Base-by-base conservation (phyloP, 345 rosid species). In the Alliaria petiolata region DNA sequence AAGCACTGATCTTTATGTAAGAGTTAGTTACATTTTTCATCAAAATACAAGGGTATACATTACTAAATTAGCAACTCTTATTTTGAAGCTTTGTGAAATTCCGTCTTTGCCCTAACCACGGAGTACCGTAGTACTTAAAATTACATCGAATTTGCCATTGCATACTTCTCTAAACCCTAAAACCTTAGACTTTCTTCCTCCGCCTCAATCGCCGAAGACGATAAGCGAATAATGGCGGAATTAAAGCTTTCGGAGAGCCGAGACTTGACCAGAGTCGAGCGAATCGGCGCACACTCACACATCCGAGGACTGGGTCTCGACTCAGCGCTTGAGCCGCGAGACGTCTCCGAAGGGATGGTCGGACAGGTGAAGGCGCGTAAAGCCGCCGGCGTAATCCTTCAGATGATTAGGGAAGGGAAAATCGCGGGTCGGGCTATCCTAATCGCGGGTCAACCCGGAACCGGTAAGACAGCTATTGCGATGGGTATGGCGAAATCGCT, bases 401-500 rank as follows among this genome's bases (percentile, higher is more conserved):
- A 93, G 61, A 93, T 93, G 96, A 93, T 93, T 31, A 89, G 79
- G 65, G 96, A 89, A 28, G 96, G 97, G 0, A 89, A 84, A 77
- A 91, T 91, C 15, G 96, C 97, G 0, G 98, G 97, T 3, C 86
- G 96, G 12, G 97, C 96, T 2, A 87, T 93, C 43, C 89, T 93
- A 13, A 80, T 91, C 0, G 98, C 96, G 3, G 98, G 97, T 0
- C 98, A 93, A n/a, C 96, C 98, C 0, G 98, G 98, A 12, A 93
- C 97, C 0, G 97, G 98, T 5, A 93, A 93, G 65, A 93, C 97
- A 0, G 98, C 98, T 14, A 93, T 91, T 22, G 98, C 98, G 0
- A 93, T 93, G 96, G 98, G 98, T 11, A 88, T 93, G 93, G 98
- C 98, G 13, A 93, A 91, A 72, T 93, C 98, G 4, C 87, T 93